A percentile compares a stretch with the other conserved stretches of the same genome.
phyloP scores from a whole-genome alignment of 139 green algal genomes.

The Tetraselmis striata region DNA sequence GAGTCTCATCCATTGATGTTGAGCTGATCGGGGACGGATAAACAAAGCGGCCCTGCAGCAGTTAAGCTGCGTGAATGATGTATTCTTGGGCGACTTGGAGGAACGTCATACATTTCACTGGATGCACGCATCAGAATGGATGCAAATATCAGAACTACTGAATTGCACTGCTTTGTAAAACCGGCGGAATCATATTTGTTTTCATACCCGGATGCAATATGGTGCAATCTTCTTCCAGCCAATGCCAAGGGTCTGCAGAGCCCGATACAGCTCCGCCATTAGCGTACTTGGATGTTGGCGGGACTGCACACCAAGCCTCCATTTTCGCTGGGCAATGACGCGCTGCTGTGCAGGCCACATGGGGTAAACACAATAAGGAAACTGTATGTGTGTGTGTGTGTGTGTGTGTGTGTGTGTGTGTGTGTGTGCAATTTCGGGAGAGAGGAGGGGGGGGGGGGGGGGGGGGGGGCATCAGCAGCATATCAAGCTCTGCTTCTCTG shows the following conservation, averaged over 20 bases:
- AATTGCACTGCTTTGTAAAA: too few relatives aligned
- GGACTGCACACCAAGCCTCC: constrained; percentile 69
- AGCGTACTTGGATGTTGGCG: constrained; percentile 70
- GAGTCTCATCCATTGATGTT: constrained; percentile 18
- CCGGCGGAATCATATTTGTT: too few relatives aligned
- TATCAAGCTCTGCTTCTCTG: too few relatives aligned
- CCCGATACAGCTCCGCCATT: constrained; percentile 73
- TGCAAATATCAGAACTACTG: background rate
- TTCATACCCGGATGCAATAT: background rate
- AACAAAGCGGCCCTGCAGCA: background rate
- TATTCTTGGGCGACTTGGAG: constrained; percentile 2
- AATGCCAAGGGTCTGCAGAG: constrained; percentile 31
- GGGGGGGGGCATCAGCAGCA: too few relatives aligned
- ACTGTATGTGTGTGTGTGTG: background rate
- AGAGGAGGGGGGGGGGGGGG: background rate
- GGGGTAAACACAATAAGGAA: too few relatives aligned
- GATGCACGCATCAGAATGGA: constrained; percentile 26
- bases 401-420: constrained; percentile 11
- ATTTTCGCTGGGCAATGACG: constrained; percentile 82
- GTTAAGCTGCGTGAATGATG: too few relatives aligned
- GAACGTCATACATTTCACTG: constrained; percentile 4
- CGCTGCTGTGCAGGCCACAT: too few relatives aligned
- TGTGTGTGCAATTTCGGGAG: background rate
- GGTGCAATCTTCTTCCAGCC: constrained; percentile 38
- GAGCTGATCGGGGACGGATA: background rate